Percentiles rank a stretch among this genome's conserved stretches.
phyloP scores from a whole-genome alignment of 192 early-diverging fungal genomes.

The Podila verticillata region DNA sequence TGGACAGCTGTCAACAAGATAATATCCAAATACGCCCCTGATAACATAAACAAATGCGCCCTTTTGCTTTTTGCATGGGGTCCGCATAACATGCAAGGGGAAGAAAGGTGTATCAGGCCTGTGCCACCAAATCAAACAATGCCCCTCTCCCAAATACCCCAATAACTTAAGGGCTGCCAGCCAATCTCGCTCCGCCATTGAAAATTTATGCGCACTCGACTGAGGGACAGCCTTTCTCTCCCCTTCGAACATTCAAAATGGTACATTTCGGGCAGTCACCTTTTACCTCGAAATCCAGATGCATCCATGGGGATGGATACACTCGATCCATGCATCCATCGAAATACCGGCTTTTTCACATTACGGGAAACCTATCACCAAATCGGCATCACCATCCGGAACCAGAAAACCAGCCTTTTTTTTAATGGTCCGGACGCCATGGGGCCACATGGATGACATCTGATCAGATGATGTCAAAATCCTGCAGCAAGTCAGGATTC shows the following conservation, averaged over 20 bases:
- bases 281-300: background rate
- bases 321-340: constrained; percentile 2
- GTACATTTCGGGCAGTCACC: constrained; percentile 4
- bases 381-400: too few species aligned
- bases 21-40: too few species aligned
- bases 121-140: too few species aligned
- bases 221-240: constrained; percentile 2
- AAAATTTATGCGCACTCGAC: background rate
- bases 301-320: background rate
- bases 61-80: too few species aligned
- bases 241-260: constrained; percentile 7
- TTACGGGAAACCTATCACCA: too few species aligned
- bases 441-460: background rate
- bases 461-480: background rate
- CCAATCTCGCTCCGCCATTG: background rate
- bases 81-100: too few species aligned
- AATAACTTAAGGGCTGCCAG: background rate
- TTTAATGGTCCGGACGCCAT: too few species aligned
- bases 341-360: background rate
- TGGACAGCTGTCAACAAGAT: too few species aligned
- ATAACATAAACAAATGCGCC: too few species aligned
- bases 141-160: too few species aligned
- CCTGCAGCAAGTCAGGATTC: background rate
- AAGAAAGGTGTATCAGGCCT: too few species aligned
- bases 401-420: too few species aligned